Conservation (phyloP, 345 rosid species). For the Clausena lansium region DNA sequence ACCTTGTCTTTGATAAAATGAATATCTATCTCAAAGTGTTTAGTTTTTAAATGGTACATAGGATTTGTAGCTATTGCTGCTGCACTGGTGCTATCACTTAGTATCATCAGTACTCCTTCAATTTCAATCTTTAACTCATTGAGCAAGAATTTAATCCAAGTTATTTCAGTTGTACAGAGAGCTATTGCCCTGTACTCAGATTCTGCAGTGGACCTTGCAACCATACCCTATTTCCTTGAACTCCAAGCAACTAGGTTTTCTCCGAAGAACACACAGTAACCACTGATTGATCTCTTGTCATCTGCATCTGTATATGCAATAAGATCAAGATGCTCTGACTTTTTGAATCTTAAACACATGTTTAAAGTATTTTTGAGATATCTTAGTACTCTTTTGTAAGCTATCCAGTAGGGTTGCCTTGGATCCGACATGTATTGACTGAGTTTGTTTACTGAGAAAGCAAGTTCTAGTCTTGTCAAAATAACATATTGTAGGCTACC, state of each 20-base stretch:
- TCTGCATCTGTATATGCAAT: neutral
- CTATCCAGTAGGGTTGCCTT: neutral
- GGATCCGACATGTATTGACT: neutral
- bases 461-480: neutral
- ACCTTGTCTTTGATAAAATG: neutral
- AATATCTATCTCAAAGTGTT: neutral
- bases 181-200: neutral
- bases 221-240: neutral
- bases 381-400: neutral
- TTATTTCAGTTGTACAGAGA: neutral
- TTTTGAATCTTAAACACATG: no score
- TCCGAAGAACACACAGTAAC: neutral
- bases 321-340: neutral
- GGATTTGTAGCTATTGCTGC: neutral
- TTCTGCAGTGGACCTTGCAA: neutral
- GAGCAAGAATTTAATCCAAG: no score
- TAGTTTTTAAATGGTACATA: neutral
- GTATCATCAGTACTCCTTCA: neutral
- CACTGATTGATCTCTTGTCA: neutral
- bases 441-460: no score
- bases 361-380: no score
- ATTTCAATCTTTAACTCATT: neutral
- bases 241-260: neutral
- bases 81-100: neutral
- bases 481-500: accelerated